Base-by-base conservation (phyloP, 164 flowering plant genomes). In the Litsea cubeba region DNA sequence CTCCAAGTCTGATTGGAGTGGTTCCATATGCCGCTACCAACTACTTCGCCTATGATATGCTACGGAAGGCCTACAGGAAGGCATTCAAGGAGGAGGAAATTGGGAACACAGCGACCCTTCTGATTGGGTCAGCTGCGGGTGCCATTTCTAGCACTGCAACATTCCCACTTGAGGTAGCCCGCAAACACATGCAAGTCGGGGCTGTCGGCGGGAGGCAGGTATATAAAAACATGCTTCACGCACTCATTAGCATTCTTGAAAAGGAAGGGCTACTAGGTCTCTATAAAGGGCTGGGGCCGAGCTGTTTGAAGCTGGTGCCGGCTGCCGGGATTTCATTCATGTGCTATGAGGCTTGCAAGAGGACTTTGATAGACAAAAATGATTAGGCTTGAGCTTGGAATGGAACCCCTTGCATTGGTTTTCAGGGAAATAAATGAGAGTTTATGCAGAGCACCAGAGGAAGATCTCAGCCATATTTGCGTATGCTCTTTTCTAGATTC, bases 21-120 rank as follows among this genome's bases (percentile, higher is more conserved):
- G 82, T 95, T 69, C 99, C 99, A 20, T 95, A 95, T 81, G 96
- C 99, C 26, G 97, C 99, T 20, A 83, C 95, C 26, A 95, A 95
- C 75, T 93, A 93, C 82, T 92, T 77, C 81, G 97, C 99, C 0
- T 93, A 93, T 72, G 99, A 95, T 75, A 81, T 93, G 30, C 77
- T 95, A 24, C 77, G 91, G 64, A 95, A 88, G 72, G 83, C 84
- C 23, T 93, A 95, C 77, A 75, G 72, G 58, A 81, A 81, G 35
- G 77, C 69, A 30, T 81, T 83, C 69, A 81, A 81, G 66, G 50
- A 79, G 76, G 88, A 84, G 71, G 84, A 86, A 76, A 79, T 95
- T 18, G 92, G 96, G 3, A 87, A 91, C 74, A 65, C 87, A 24
- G 82, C 83, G 62, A 92, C 97, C 54, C 87, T 92, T 17, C 70